Percentiles rank a stretch among this genome's conserved stretches.
Evolutionary conservation across 164 flowering plant species (phyloP).

Genomic region (Platanus orientalis): DNA sequence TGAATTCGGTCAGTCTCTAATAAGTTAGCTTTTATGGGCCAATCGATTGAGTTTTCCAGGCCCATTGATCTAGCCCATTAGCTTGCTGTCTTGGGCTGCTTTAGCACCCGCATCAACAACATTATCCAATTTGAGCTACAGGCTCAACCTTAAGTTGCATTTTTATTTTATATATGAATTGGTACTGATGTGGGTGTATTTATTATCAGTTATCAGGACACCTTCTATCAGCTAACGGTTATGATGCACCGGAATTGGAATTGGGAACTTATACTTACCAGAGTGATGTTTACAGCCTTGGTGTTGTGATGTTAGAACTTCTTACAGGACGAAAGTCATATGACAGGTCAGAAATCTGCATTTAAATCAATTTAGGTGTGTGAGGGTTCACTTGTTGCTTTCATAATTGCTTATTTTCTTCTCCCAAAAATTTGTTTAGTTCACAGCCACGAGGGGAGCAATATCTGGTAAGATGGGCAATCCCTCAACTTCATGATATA

Average conservation of each 20-base stretch:
- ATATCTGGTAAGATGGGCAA: slow-evolving; percentile 86
- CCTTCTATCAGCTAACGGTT: slow-evolving; percentile 60
- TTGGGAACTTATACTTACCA: slow-evolving; percentile 65
- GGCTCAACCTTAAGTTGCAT: no score
- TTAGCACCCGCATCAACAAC: no score
- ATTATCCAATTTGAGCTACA: no score
- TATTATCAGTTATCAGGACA: slow-evolving; percentile 73
- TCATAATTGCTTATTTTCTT: neutral
- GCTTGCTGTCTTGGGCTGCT: no score
- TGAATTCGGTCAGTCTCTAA: no score
- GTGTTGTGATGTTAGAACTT: slow-evolving; percentile 93
- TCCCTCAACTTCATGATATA: slow-evolving; percentile 91
- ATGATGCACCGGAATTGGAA: slow-evolving; percentile 87
- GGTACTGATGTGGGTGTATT: no score
- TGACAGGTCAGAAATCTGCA: slow-evolving; percentile 53
- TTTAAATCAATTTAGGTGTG: neutral
- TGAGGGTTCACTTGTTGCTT: neutral
- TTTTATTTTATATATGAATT: no score
- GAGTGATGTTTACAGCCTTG: slow-evolving; percentile 97
- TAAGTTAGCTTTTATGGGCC: no score
- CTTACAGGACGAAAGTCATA: slow-evolving; percentile 80
- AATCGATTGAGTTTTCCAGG: no score
- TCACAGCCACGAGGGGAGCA: slow-evolving; percentile 68
- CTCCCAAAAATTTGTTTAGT: slow-evolving; percentile 25
- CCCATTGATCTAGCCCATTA: no score